A percentile compares a stretch with the other conserved stretches of the same genome.
These are phyloP conservation scores for Aureobasidium mangrovei DNA, from an alignment of 2,329 filamentous ascomycete genomes.

Conservation along the genomic window DNA sequence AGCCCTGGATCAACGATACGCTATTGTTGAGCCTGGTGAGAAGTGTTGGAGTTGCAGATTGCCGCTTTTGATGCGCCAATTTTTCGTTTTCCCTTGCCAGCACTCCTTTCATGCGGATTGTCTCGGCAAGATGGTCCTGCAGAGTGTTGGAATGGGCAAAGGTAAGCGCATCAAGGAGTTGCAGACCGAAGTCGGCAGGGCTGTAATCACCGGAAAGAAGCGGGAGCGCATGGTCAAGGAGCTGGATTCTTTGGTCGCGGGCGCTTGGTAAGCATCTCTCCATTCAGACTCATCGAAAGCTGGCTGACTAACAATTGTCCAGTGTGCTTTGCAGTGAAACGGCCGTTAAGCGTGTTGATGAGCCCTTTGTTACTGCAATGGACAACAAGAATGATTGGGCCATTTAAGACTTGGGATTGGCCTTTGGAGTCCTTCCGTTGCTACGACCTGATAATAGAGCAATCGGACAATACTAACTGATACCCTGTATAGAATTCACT, in stretches of 20 bases:
- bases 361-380: constrained; percentile 70
- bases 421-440: too few species aligned
- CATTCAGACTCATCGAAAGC: not conserved
- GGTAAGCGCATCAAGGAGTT: constrained; percentile 75
- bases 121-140: constrained; percentile 74
- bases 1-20: constrained; percentile 77
- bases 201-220: constrained; percentile 53
- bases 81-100: constrained; percentile 98
- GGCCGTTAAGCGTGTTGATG: constrained; percentile 87
- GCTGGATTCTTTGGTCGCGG: constrained; percentile 83
- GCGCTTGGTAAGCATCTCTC: constrained; percentile 61
- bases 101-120: constrained; percentile 97
- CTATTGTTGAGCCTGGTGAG: constrained; percentile 93
- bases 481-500: constrained; percentile 6
- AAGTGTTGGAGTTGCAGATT: constrained; percentile 83
- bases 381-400: constrained; percentile 79
- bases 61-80: constrained; percentile 79
- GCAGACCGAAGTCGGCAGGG: constrained; percentile 73
- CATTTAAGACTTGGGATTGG: constrained; percentile 25
- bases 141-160: constrained; percentile 67
- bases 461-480: not conserved
- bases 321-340: constrained; percentile 92
- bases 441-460: not conserved
- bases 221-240: constrained; percentile 80
- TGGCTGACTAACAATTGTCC: not conserved